A percentile compares a stretch with the other conserved stretches of the same genome.
These are phyloP conservation scores for Ophiorrhiza pumila DNA, from an alignment of 257 asterid genomes.

Conservation along the genomic window DNA sequence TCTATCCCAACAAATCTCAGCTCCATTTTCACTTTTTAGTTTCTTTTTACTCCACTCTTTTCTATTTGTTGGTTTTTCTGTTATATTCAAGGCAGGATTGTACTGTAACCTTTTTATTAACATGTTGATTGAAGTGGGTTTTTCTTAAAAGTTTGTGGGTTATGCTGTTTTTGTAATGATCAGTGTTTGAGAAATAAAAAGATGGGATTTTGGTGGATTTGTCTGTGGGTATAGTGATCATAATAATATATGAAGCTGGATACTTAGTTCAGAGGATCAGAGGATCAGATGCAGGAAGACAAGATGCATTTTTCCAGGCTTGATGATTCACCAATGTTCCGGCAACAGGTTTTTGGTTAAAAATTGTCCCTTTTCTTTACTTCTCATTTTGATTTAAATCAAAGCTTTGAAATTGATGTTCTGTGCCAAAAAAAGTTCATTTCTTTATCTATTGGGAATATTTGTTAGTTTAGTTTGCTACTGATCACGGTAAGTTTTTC, in stretches of 20 bases:
- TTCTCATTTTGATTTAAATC: not conserved
- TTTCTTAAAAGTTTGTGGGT: constrained; percentile 1
- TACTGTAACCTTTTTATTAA: not conserved
- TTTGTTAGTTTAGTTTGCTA: not conserved
- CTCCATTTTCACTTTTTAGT: constrained; percentile 2
- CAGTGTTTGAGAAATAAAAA: constrained; percentile 4
- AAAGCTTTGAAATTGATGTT: not conserved
- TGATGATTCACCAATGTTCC: constrained; percentile 97
- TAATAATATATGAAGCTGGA: constrained; percentile 7
- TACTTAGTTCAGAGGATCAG: constrained; percentile 30
- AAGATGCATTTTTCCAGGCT: constrained; percentile 64
- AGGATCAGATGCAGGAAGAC: constrained; percentile 55
- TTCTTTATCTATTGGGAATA: not conserved
- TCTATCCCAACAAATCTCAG: constrained; percentile 18
- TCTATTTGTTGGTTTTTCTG: not conserved
- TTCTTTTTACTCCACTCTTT: not conserved
- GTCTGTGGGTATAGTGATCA: constrained; percentile 8
- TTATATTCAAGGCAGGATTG: not conserved
- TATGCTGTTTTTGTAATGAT: not conserved
- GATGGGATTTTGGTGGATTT: constrained; percentile 16
- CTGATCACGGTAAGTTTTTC: not conserved
- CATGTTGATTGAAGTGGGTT: not conserved
- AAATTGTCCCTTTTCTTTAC: not conserved
- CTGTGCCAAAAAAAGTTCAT: not conserved
- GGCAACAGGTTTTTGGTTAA: constrained; percentile 71